Evolutionary conservation across 2,329 filamentous ascomycete genomes (phyloP).

Genomic region (Trichothecium roseum): DNA sequence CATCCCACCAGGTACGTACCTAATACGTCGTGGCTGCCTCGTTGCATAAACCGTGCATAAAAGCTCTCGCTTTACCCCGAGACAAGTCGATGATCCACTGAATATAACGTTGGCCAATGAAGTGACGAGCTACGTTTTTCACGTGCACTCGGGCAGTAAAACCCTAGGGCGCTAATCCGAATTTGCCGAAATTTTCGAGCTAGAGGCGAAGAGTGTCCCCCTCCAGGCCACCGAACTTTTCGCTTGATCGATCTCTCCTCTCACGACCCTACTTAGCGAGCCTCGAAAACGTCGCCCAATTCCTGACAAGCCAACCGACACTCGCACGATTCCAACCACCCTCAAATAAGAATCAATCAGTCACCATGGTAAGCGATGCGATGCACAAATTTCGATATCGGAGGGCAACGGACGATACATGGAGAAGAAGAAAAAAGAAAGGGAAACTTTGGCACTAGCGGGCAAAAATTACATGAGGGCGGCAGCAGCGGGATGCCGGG

Average conservation of each 20-base stretch:
- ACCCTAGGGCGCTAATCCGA: conserved; percentile 26
- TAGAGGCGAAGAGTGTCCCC: conserved; percentile 21
- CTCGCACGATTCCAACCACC: conserved; percentile 35
- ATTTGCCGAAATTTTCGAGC: conserved; percentile 27
- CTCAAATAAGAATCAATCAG: conserved; percentile 37
- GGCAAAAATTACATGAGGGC: too few relatives aligned
- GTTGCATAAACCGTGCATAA: conserved; percentile 1
- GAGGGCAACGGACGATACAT: too few relatives aligned
- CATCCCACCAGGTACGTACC: too few relatives aligned
- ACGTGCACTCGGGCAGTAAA: conserved; percentile 25
- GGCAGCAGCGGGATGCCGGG: too few relatives aligned
- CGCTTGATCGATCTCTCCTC: conserved; percentile 30
- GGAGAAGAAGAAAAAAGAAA: too few relatives aligned
- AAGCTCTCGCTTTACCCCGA: background rate
- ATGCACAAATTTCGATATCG: background rate
- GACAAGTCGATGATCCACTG: conserved; percentile 2
- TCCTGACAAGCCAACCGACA: conserved; percentile 36
- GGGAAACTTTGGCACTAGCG: too few relatives aligned
- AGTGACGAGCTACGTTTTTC: conserved; percentile 8
- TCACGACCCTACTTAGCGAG: conserved; percentile 34
- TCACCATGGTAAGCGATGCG: conserved; percentile 57
- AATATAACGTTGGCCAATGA: conserved; percentile 10
- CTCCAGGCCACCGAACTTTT: conserved; percentile 36
- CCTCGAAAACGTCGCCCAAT: conserved; percentile 45
- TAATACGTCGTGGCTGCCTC: background rate